Base-by-base conservation (phyloP, 2,329 filamentous ascomycete genomes). In the Erysiphe pulchra region DNA sequence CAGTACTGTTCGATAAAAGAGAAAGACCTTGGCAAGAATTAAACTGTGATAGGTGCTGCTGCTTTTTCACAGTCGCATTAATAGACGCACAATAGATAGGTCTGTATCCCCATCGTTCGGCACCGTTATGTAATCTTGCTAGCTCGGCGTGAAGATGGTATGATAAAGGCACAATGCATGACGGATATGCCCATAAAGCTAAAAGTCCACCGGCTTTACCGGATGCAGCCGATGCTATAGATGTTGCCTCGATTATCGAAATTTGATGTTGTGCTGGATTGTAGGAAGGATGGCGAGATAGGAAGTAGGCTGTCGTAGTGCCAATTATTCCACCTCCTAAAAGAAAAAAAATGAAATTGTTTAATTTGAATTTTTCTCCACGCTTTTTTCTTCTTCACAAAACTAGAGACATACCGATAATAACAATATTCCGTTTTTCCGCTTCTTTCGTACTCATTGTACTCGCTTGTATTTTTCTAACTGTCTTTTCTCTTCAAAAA, bases 141-240 rank as follows among this genome's bases (percentile, higher is more conserved):
- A 98, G 68, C 55, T 93, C 75, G 32, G 74, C 71, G 56, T 95
- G 90, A 14, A 95, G 67, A 42, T 69, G 70, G 61, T 85, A 95
- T 47, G 82, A 92, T 38, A 95, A 65, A 0, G 82, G 82, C 0
- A 94, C 87, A 36, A 95, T 74, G 54, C 73, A 78, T 47, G 66
- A 67, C 0, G 90, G 90, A 57, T 93, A 94, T 0, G 87, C 90
- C 85, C 87, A 95, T 14, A 86, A 66, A 1, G 78, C 90, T 18
- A 98, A 69, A 4, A 98, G 68, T 1, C 90, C 90, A 14, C 90
- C 90, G 0, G 90, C 87, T 63, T 94, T 95, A 37, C 90, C 90
- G 9, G 85, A 93, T 34, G 90, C 87, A 20, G 82, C 87, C n/a
- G 83, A 75, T 7, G 90, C 90, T 51, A 95, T 77, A 40, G 76